Percentiles rank a stretch among this genome's conserved stretches.
phyloP scores from a whole-genome alignment of 257 asterid species.

The Primulina huaijiensis region DNA sequence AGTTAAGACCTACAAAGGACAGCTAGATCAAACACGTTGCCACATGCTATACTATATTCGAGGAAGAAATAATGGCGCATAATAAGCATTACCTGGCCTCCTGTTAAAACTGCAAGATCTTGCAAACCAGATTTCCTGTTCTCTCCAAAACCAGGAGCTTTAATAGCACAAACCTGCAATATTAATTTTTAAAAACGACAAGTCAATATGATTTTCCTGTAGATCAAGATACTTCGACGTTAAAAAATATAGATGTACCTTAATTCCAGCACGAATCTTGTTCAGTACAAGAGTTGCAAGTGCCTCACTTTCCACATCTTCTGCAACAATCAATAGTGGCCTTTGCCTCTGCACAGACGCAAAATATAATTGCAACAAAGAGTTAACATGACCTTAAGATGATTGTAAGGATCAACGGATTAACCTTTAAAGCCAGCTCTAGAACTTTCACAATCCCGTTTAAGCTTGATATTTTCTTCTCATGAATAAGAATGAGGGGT shows the following conservation, averaged over 20 bases:
- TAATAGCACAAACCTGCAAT: slow-evolving; percentile 82
- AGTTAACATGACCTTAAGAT: background rate
- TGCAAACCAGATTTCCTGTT: slow-evolving; percentile 75
- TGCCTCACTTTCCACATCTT: slow-evolving; percentile 94
- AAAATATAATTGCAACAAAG: background rate
- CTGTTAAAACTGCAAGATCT: slow-evolving; percentile 85
- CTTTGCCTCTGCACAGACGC: slow-evolving; percentile 58
- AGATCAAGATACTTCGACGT: background rate
- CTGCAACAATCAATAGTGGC: slow-evolving; percentile 77
- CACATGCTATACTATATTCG: too few species aligned
- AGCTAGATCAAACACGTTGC: background rate
- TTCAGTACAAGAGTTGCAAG: slow-evolving; percentile 92
- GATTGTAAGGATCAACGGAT: background rate
- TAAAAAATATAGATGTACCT: slow-evolving; percentile 38
- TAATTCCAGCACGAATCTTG: slow-evolving; percentile 91
- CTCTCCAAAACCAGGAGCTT: slow-evolving; percentile 97
- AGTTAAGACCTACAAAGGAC: slow-evolving; percentile 54
- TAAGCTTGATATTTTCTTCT: slow-evolving; percentile 83
- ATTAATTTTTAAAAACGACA: background rate
- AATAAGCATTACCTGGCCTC: slow-evolving; percentile 62
- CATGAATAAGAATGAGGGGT: slow-evolving; percentile 78
- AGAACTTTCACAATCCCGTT: slow-evolving; percentile 70
- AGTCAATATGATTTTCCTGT: background rate
- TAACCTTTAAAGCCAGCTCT: slow-evolving; percentile 87
- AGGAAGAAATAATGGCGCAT: background rate